Base-by-base conservation (phyloP, 2,329 filamentous ascomycete species). In the Phialemoniopsis sp. region DNA sequence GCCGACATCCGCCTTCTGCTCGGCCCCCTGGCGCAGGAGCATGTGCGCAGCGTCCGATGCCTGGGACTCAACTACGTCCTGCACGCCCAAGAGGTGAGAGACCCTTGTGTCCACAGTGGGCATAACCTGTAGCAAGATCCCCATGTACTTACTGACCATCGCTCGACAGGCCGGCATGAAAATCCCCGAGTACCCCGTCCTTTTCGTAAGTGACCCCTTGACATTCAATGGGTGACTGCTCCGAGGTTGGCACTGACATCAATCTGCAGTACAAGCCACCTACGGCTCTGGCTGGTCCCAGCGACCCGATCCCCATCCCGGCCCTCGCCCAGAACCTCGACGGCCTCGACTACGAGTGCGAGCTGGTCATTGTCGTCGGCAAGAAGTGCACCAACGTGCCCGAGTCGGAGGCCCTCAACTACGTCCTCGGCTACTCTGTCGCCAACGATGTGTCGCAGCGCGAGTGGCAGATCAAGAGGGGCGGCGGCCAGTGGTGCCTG, bases 371-470 rank as follows among this genome's bases (percentile, higher is more conserved):
- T 29, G 68, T 90, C 8, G 87, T 90, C 46, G 83, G 84, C 17
- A 83, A 81, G 59, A 66, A 74, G 43, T 83, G 80, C 43, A 62
- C 67, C 32, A 73, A 89, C 54, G 80, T 90, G 12, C 59, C 78
- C 2, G 82, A 86, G 60, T 67, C 68, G 2, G 60, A 76, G 16
- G 86, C 86, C 0, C 65, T 89, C n/a, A 66, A 82, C 38, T 82
- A 87, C 52, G 82, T 90, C 3, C 67, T 89, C 3, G 87, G 87
- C 5, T 90, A 89, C 55, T 72, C 80, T 3, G 75, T 87, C 28
- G 84, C 85, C 39, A 87, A 91, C 60, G 87, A 91, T 57, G 76
- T 91, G n/a, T 87, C 82, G 10, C 85, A 88, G 62, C 78, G 86
- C 31, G 83, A 87, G 47, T 89, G 84, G 82, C 84, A 88, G 61